These are phyloP conservation scores for Mediolabrus comicus DNA, from an alignment of 108 stramenopile genomes.

Conservation along the genomic window DNA sequence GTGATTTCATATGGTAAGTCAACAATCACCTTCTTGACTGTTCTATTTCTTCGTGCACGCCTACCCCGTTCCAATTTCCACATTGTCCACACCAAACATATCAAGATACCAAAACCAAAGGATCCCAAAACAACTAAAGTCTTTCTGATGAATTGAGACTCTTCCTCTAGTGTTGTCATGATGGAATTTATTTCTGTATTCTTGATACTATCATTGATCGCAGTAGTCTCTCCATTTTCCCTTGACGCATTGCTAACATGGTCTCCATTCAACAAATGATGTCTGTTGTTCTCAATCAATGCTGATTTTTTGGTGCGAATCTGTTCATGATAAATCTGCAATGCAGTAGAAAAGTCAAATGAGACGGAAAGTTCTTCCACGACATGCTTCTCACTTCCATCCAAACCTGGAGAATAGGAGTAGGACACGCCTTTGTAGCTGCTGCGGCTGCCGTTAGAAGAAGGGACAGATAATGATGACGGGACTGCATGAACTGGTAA, in stretches of 20 bases:
- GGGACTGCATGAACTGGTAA: constrained; percentile 15
- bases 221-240: neutral
- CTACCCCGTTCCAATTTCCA: neutral
- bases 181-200: neutral
- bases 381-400: neutral
- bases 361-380: constrained; percentile 9
- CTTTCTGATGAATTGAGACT: constrained; percentile 15
- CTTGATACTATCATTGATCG: neutral
- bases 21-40: neutral
- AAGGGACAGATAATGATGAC: constrained; percentile 12
- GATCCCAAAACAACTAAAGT: constrained; percentile 2
- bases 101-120: neutral
- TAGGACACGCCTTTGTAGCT: neutral
- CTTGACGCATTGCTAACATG: neutral
- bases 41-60: neutral
- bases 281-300: neutral
- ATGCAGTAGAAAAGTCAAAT: constrained; percentile 17
- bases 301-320: neutral
- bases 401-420: neutral
- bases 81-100: constrained; percentile 14
- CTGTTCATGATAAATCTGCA: neutral
- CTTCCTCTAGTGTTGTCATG: constrained; percentile 6
- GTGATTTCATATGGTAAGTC: neutral
- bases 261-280: neutral
- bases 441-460: neutral